A percentile compares a stretch with the other conserved stretches of the same genome.
These are phyloP conservation scores for Talaromyces ruber DNA, from an alignment of 495 filamentous ascomycete species.

Conservation along the genomic window DNA sequence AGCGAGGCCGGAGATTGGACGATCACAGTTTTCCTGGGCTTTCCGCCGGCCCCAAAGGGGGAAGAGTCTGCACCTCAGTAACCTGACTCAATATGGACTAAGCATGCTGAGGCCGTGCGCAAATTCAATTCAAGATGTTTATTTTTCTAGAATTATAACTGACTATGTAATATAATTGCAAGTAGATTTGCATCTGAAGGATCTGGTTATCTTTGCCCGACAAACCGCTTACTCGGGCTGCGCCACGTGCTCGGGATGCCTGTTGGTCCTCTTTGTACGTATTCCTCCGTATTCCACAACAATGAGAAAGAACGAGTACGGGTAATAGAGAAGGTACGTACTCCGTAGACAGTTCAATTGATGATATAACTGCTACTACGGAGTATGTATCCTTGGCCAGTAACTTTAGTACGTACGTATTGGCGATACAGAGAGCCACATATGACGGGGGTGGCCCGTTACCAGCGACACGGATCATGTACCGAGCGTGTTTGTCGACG, in stretches of 20 bases:
- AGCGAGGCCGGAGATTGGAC: conserved; percentile 5
- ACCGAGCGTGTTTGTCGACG: not conserved
- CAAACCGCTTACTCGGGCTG: not conserved
- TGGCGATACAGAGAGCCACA: not conserved
- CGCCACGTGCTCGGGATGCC: not conserved
- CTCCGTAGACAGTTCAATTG: too few species aligned
- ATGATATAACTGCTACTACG: not conserved
- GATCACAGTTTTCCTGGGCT: not conserved
- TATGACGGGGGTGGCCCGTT: conserved; percentile 4
- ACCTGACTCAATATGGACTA: not conserved
- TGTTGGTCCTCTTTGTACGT: not conserved
- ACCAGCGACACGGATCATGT: conserved; percentile 11
- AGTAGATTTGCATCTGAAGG: not conserved
- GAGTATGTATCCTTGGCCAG: not conserved
- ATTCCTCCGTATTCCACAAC: not conserved
- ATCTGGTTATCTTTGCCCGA: not conserved
- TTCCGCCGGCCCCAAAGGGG: not conserved
- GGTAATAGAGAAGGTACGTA: not conserved
- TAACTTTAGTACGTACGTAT: not conserved
- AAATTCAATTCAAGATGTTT: not conserved
- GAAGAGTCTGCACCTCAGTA: not conserved
- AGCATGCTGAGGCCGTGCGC: not conserved
- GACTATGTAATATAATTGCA: not conserved
- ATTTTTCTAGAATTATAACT: not conserved
- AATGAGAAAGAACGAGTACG: not conserved